Percentiles rank a stretch among this genome's conserved stretches.
phyloP scores from a whole-genome alignment of 106 monocot genomes.

The Dendrobium nobile region DNA sequence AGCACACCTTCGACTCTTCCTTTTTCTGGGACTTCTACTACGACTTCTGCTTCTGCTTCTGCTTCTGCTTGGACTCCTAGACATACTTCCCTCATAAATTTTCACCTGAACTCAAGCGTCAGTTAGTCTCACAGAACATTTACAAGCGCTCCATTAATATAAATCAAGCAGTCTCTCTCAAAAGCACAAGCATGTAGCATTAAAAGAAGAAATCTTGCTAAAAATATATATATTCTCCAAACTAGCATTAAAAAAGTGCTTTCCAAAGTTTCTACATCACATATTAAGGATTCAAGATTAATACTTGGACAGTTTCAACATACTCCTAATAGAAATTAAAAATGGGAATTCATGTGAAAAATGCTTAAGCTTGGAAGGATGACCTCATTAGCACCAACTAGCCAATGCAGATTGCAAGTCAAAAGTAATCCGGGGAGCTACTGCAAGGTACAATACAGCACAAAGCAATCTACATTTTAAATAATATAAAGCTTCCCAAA shows the following conservation, averaged over 20 bases:
- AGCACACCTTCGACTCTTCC: constrained; percentile 20
- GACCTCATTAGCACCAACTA: background rate
- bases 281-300: background rate
- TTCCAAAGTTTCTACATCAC: background rate
- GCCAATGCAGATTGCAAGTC: background rate
- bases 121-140: background rate
- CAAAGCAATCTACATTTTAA: background rate
- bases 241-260: background rate
- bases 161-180: background rate
- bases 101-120: constrained; percentile 19
- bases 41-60: constrained; percentile 23
- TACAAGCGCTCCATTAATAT: background rate
- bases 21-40: constrained; percentile 28
- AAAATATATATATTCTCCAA: background rate
- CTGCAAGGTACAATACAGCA: background rate
- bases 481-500: background rate
- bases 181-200: background rate
- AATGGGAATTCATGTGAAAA: background rate
- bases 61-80: constrained; percentile 33
- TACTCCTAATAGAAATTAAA: background rate
- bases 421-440: background rate
- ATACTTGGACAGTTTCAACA: background rate
- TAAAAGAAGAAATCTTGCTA: background rate
- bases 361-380: background rate
- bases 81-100: constrained; percentile 23